These are phyloP conservation scores for Blastobotrys capitulatus DNA, from an alignment of 1,139 yeast genomes.

Conservation along the genomic window DNA sequence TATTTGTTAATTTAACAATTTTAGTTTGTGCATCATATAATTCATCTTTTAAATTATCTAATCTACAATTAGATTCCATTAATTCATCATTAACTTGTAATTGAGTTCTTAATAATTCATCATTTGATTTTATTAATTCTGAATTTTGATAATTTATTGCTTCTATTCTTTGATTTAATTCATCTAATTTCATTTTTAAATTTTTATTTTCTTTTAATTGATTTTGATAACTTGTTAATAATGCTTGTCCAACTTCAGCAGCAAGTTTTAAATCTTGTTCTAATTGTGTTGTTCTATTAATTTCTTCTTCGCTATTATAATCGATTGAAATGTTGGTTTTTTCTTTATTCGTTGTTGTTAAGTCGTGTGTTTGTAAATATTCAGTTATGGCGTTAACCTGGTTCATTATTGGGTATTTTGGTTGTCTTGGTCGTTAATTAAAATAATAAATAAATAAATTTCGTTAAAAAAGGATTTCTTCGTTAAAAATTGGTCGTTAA, in stretches of 20 bases:
- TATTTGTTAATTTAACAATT: slow-evolving; percentile 17
- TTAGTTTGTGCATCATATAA: slow-evolving; percentile 17
- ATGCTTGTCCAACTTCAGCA: slow-evolving; percentile 28
- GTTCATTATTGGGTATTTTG: not conserved
- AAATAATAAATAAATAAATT: too few relatives aligned
- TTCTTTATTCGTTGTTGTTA: not conserved
- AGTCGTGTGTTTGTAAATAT: slow-evolving; percentile 1
- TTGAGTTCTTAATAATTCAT: slow-evolving; percentile 20
- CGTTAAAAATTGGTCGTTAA: too few relatives aligned
- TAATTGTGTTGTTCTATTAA: slow-evolving; percentile 13
- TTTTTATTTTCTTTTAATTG: slow-evolving; percentile 15
- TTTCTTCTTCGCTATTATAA: not conserved
- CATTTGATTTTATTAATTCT: slow-evolving; percentile 17
- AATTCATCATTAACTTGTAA: slow-evolving; percentile 18
- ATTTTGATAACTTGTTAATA: slow-evolving; percentile 20
- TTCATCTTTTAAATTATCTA: slow-evolving; percentile 16
- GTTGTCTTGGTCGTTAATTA: too few relatives aligned
- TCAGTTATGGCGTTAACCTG: not conserved
- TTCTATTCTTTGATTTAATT: slow-evolving; percentile 16
- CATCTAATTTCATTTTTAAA: slow-evolving; percentile 18
- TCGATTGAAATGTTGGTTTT: not conserved
- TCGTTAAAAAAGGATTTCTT: too few relatives aligned
- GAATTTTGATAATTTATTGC: slow-evolving; percentile 16
- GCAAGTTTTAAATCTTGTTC: slow-evolving; percentile 24
- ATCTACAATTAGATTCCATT: slow-evolving; percentile 15